Conservation (phyloP, 371 early-diverging fungal genomes). For the Aphelidium insulamus region DNA sequence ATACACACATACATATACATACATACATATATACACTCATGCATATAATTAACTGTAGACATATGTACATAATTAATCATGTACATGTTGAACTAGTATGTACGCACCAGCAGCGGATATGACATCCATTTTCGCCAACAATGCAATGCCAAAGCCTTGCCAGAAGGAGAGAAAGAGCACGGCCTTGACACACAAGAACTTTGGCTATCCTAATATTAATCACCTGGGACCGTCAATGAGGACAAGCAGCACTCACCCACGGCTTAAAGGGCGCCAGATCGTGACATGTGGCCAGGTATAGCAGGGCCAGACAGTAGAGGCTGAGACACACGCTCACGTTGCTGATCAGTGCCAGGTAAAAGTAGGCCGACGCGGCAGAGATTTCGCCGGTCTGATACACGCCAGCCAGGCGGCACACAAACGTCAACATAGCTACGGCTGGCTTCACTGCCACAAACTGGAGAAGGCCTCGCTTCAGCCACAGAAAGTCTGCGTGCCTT, state of each 20-base stretch:
- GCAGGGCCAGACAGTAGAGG: constrained; percentile 68
- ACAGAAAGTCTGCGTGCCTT: constrained; percentile 46
- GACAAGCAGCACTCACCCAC: background rate
- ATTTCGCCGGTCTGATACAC: constrained; percentile 63
- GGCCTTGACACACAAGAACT: constrained; percentile 82
- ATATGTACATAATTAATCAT: too few species aligned
- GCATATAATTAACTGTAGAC: too few species aligned
- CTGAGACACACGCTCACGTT: constrained; percentile 62
- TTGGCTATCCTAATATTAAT: constrained; percentile 39
- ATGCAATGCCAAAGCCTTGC: constrained; percentile 74
- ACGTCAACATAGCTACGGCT: constrained; percentile 44
- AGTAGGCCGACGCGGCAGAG: constrained; percentile 38
- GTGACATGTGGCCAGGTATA: constrained; percentile 58
- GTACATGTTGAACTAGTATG: too few species aligned
- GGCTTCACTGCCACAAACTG: constrained; percentile 86
- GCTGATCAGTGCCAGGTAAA: constrained; percentile 61
- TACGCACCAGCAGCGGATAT: too few species aligned
- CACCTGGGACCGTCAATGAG: background rate
- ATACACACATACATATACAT: too few species aligned
- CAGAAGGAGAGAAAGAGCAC: constrained; percentile 88
- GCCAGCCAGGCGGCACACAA: constrained; percentile 47
- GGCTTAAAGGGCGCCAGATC: constrained; percentile 48
- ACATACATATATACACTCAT: too few species aligned
- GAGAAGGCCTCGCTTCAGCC: constrained; percentile 72
- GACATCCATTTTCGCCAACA: constrained; percentile 46